Evolutionary conservation across 768 basidiomycete genomes (phyloP), one percentile per base, ranked within the genome.

Genomic region (Cystobasidium ongulense): DNA sequence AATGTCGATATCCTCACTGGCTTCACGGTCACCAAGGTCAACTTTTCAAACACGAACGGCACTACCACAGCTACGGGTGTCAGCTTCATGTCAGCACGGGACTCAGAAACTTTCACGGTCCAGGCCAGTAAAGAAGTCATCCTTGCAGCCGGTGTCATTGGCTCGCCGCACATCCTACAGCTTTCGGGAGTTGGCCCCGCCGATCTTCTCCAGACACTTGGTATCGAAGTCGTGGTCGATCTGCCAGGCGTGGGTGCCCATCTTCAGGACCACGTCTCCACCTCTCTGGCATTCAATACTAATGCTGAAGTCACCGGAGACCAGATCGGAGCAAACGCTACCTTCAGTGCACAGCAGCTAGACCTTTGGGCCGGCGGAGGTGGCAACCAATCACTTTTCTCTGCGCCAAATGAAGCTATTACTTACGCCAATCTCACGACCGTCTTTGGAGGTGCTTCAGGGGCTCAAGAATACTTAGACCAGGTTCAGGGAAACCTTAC

Each of bases 331-430:
- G 7, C 23, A 33, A 75, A 79, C 66, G 23, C 36, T 11, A 76
- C 77, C 1, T 77, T 39, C 68, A 74, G 70, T 0, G 72, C 73
- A 31, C 75, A 74, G 25, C 79, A 79, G 59, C 72, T 73, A 54
- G 73, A 67, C 1, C 54, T 75, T 0, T 79, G 76, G 77, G 61
- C 62, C 38, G 66, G 29, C 7, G 76, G 76, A 29, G 59, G 75
- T 53, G 50, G 77, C 10, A 57, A 57, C 23, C 54, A 54, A 35
- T 72, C 72, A 15, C 75, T 79, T 33, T 78, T 77, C 70, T 87
- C 87, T 1, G 86, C 85, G 79, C 82, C 88, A 78, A 89, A 88
- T 82, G 84, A 86, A 38, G 87, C 87, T 2, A 86, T 86, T 43
- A 85, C 85, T 7, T 89, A 87, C 78, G 33, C 36, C 21, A 71